phyloP scores from a whole-genome alignment of 768 basidiomycete genomes.

The Hebeloma cylindrosporum region DNA sequence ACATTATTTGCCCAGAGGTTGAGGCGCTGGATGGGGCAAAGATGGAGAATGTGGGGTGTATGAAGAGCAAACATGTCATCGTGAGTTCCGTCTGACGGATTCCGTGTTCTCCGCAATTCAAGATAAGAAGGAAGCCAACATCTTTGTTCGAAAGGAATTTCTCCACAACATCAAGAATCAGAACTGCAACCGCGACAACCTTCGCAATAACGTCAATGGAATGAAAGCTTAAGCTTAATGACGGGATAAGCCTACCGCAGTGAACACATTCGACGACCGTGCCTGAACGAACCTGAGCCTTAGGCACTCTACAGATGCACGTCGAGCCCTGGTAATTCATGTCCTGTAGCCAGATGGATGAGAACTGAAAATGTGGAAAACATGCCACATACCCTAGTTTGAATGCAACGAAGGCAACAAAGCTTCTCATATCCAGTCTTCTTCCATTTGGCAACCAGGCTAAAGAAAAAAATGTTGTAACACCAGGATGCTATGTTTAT shows the following conservation, averaged over 20 bases:
- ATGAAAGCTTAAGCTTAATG: not conserved
- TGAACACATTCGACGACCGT: conserved; percentile 96
- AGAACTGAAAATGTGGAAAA: conserved; percentile 2
- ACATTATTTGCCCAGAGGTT: no score
- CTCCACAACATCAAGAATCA: conserved; percentile 44
- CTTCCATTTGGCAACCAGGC: conserved; percentile 99
- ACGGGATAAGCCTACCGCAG: conserved; percentile 74
- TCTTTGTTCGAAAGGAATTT: not conserved
- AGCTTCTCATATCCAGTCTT: conserved; percentile 98
- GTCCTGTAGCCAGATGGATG: conserved; percentile 52
- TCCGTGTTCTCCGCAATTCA: not conserved
- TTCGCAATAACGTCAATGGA: conserved; percentile 30
- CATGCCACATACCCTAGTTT: conserved; percentile 65
- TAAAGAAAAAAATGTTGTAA: conserved; percentile 29
- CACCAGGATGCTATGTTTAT: no score
- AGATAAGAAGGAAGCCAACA: not conserved
- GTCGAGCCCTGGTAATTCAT: conserved; percentile 99
- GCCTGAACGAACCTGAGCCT: conserved; percentile 85
- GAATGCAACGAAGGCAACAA: conserved; percentile 95
- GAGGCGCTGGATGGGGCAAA: no score
- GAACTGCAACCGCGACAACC: conserved; percentile 92
- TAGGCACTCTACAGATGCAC: conserved; percentile 96
- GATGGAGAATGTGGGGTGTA: no score
- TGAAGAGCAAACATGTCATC: no score
- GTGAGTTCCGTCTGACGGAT: not conserved